Conservation (phyloP, 2,329 filamentous ascomycete species). For the Microsporum canis region DNA sequence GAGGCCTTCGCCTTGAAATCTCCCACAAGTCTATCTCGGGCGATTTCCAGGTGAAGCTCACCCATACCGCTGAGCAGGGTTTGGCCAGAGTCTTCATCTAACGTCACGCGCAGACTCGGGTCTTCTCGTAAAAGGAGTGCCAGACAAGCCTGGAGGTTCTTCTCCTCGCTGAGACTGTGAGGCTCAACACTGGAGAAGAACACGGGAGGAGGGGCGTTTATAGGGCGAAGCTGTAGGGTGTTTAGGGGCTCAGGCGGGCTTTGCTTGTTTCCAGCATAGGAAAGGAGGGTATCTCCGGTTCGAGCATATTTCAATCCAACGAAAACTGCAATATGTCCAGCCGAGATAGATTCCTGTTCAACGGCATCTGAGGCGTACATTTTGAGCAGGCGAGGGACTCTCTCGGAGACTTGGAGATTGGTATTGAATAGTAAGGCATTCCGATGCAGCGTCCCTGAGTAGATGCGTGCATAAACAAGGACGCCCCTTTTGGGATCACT, state of each 20-base stretch:
- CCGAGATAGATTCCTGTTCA: conserved; percentile 65
- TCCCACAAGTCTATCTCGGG: conserved; percentile 72
- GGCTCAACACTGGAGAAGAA: conserved; percentile 93
- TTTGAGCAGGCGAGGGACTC: conserved; percentile 68
- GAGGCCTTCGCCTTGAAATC: conserved; percentile 76
- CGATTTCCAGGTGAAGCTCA: conserved; percentile 87
- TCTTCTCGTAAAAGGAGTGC: conserved; percentile 77
- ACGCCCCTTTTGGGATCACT: conserved; percentile 77
- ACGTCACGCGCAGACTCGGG: conserved; percentile 72
- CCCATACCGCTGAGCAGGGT: conserved; percentile 95
- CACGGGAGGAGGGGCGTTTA: conserved; percentile 81
- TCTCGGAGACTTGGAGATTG: conserved; percentile 65
- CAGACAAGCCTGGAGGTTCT: conserved; percentile 64
- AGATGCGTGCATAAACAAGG: conserved; percentile 83
- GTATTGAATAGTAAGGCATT: conserved; percentile 78
- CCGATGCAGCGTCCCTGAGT: conserved; percentile 66
- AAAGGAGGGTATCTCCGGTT: conserved; percentile 83
- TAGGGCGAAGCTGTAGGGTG: conserved; percentile 71
- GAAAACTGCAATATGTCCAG: conserved; percentile 90
- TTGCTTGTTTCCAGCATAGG: conserved; percentile 53
- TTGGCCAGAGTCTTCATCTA: conserved; percentile 83
- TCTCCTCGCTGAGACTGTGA: conserved; percentile 64
- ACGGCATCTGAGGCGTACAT: conserved; percentile 84
- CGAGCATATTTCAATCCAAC: conserved; percentile 81
- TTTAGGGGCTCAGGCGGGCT: conserved; percentile 58